Percentiles rank a stretch among this genome's conserved stretches.
Conservation (phyloP, 805 yeast species). For the Ogataea saltuana region DNA sequence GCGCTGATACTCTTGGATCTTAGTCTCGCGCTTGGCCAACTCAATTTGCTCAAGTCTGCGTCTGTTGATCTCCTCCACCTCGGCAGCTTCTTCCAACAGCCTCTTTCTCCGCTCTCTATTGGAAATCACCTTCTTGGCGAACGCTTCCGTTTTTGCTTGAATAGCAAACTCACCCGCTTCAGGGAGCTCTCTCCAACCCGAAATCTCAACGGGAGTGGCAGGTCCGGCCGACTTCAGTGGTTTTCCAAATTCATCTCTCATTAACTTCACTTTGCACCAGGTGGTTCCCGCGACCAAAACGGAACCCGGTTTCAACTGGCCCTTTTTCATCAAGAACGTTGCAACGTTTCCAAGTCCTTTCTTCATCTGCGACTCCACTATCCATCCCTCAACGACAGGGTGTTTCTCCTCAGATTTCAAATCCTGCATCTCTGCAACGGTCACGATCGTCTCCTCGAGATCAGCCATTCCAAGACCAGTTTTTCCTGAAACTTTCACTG, state of each 20-base stretch:
- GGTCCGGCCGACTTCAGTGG: constrained; percentile 70
- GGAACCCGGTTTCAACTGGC: constrained; percentile 68
- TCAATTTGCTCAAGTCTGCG: constrained; percentile 56
- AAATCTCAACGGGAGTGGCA: constrained; percentile 83
- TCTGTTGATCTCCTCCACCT: constrained; percentile 70
- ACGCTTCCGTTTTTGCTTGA: constrained; percentile 70
- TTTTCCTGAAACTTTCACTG: constrained; percentile 82
- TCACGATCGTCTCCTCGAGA: constrained; percentile 83
- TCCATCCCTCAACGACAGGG: constrained; percentile 76
- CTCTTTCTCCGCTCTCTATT: constrained; percentile 59
- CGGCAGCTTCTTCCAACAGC: constrained; percentile 57
- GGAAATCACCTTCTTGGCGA: constrained; percentile 72
- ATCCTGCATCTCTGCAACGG: constrained; percentile 82
- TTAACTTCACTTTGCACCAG: constrained; percentile 78
- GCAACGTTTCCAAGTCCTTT: constrained; percentile 85
- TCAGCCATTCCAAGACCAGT: constrained; percentile 90
- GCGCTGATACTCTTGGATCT: constrained; percentile 55
- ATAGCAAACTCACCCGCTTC: constrained; percentile 85
- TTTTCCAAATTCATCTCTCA: constrained; percentile 74
- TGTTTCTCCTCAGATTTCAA: constrained; percentile 59
- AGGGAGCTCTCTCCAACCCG: constrained; percentile 95
- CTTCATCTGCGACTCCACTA: constrained; percentile 80
- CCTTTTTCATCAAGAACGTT: constrained; percentile 79
- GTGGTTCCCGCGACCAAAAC: constrained; percentile 85
- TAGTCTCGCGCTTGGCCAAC: constrained; percentile 52